Base-by-base conservation (phyloP, 345 rosid species). In the Populus nigra region DNA sequence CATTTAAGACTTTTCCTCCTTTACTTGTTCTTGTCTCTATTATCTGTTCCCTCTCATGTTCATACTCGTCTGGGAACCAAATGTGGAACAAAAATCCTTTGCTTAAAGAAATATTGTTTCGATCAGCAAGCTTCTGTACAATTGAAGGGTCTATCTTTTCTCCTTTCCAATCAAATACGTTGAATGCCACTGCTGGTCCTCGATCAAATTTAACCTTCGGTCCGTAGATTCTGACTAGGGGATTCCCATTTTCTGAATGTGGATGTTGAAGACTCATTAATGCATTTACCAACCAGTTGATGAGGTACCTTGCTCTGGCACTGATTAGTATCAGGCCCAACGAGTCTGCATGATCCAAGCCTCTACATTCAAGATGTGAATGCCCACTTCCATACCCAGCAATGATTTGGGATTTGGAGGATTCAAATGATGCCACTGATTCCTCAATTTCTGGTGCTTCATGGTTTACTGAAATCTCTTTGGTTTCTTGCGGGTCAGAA, bases 131-230 rank as follows among this genome's bases (percentile, higher is more conserved):
- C 83, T 78, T 93, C 84, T 91, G 94, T 27, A 93, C 92, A 27
- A 92, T 69, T 47, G 31, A 76, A 11, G 99, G 97, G 43, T 91
- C 87, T 0, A 95, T 83, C 78, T 80, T 95, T 50, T 88, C 89
- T 9, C 92, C 96, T 80, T 92, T 93, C 99, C 98, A 95, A 25
- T 95, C 94, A n/a, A 91, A 91, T 2, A 95, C 66, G 65, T 93
- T 93, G 83, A 95, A 95, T 69, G 98, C 90, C 36, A 92, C 41
- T 0, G 88, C 89, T 8, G 91, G 90, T 39, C 91, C 96, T 55
- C 92, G 79, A 12, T 82, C 84, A 45, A 73, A 77, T 73, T 31
- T 84, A 31, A 88, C 81, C 68, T 81, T 88, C 5, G 97, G 96
- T 25, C 99, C 99, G 62, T 87, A 92, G 77, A 95, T 87, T 83